A percentile compares a stretch with the other conserved stretches of the same genome.
phyloP scores from a whole-genome alignment of 306 rosid species.

The Medicago ruthenica region DNA sequence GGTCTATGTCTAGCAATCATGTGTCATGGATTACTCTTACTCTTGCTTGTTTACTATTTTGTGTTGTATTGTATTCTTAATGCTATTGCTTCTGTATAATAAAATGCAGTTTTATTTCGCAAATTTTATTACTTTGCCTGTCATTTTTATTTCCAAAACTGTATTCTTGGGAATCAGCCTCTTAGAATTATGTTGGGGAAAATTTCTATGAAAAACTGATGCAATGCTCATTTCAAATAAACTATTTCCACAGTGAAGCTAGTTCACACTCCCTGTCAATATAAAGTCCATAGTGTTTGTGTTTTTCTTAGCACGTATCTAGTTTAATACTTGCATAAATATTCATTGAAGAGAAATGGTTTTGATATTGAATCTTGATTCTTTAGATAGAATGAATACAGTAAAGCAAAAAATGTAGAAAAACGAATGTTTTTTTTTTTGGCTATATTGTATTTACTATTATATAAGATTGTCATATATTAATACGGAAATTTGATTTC shows the following conservation, averaged over 20 bases:
- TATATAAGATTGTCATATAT: conserved; percentile 24
- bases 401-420: not conserved
- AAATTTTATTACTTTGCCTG: not conserved
- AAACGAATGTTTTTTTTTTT: not conserved
- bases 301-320: conserved; percentile 16
- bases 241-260: not conserved
- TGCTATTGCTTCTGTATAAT: conserved; percentile 18
- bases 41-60: not conserved
- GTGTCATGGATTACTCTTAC: not conserved
- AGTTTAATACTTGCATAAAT: conserved; percentile 4
- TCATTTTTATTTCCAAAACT: conserved; percentile 4
- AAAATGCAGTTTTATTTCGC: conserved; percentile 12
- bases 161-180: conserved; percentile 18
- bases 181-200: conserved; percentile 5
- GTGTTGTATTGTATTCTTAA: conserved; percentile 1
- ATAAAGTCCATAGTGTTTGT: conserved; percentile 20
- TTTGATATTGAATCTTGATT: conserved; percentile 32
- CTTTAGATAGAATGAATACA: conserved; percentile 17
- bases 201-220: conserved; percentile 24
- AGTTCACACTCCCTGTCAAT: conserved; percentile 28
- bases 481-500: conserved; percentile 33
- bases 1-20: not conserved
- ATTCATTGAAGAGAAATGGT: conserved; percentile 24
- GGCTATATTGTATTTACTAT: conserved; percentile 8
- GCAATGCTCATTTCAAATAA: conserved; percentile 1